These are phyloP conservation scores for Pezicula radicicola DNA, from an alignment of 2,329 filamentous ascomycete genomes.

Conservation along the genomic window DNA sequence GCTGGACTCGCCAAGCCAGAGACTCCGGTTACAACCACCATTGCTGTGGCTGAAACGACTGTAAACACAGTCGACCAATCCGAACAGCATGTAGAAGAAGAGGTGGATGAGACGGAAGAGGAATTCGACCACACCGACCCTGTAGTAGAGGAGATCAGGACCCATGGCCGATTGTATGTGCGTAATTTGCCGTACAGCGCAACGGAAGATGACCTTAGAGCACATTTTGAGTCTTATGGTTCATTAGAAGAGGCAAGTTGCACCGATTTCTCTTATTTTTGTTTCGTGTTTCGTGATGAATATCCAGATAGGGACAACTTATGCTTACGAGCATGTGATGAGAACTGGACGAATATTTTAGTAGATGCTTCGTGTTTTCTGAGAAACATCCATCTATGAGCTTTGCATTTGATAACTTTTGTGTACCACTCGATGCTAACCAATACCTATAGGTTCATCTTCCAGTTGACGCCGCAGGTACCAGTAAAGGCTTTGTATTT, in stretches of 20 bases:
- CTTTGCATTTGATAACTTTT: constrained; percentile 15
- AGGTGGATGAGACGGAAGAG: constrained; percentile 17
- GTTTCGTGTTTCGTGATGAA: constrained; percentile 73
- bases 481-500: constrained; percentile 88
- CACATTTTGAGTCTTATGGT: constrained; percentile 71
- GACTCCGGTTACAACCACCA: constrained; percentile 17
- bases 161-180: constrained; percentile 79
- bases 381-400: constrained; percentile 58
- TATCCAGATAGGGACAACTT: constrained; percentile 99
- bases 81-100: constrained; percentile 16
- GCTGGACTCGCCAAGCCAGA: constrained; percentile 12
- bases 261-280: constrained; percentile 10
- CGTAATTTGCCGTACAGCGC: constrained; percentile 83
- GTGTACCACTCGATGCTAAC: constrained; percentile 35
- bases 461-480: constrained; percentile 68
- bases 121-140: constrained; percentile 29
- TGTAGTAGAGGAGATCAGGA: constrained; percentile 58
- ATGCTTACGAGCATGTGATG: constrained; percentile 88
- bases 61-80: constrained; percentile 8
- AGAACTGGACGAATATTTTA: constrained; percentile 97
- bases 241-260: constrained; percentile 42
- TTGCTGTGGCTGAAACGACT: constrained; percentile 8
- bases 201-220: constrained; percentile 72
- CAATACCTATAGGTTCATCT: constrained; percentile 71
- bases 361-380: constrained; percentile 98